Percentiles rank a stretch among this genome's conserved stretches.
phyloP scores from a whole-genome alignment of 371 early-diverging fungal genomes.

The Actinomucor elegans region DNA sequence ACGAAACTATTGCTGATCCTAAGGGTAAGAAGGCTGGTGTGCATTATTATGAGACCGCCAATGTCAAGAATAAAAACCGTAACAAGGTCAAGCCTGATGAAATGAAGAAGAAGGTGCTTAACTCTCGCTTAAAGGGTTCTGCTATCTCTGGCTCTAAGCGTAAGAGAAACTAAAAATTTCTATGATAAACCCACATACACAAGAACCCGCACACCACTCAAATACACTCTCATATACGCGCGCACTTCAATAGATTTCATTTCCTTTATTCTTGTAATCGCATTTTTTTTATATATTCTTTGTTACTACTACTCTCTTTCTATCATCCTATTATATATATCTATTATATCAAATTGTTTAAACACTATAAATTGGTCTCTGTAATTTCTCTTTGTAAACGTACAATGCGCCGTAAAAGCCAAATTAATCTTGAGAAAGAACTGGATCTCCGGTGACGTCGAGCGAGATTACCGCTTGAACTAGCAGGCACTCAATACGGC shows the following conservation, averaged over 20 bases:
- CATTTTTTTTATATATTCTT: neutral
- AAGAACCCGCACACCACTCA: neutral
- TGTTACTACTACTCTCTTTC: neutral
- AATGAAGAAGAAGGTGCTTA: conserved; percentile 39
- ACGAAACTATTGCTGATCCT: conserved; percentile 22
- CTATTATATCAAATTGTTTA: too few relatives aligned
- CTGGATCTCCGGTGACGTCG: too few relatives aligned
- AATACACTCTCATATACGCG: neutral
- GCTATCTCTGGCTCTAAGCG: conserved; percentile 34
- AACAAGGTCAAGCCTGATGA: conserved; percentile 75
- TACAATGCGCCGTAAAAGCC: too few relatives aligned
- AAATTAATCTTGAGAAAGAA: too few relatives aligned
- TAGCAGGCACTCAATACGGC: too few relatives aligned
- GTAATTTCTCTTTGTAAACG: too few relatives aligned
- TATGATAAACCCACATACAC: too few relatives aligned
- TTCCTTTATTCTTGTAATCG: neutral
- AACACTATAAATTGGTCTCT: too few relatives aligned
- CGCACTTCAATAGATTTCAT: too few relatives aligned
- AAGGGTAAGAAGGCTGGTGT: conserved; percentile 78
- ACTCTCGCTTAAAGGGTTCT: conserved; percentile 46
- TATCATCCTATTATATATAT: neutral
- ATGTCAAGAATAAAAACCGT: conserved; percentile 91
- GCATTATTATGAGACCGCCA: conserved; percentile 88
- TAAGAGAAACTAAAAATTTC: conserved; percentile 33
- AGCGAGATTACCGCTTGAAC: too few relatives aligned